Base-by-base conservation (phyloP, 768 basidiomycete genomes). In the Boletellus emodensis region DNA sequence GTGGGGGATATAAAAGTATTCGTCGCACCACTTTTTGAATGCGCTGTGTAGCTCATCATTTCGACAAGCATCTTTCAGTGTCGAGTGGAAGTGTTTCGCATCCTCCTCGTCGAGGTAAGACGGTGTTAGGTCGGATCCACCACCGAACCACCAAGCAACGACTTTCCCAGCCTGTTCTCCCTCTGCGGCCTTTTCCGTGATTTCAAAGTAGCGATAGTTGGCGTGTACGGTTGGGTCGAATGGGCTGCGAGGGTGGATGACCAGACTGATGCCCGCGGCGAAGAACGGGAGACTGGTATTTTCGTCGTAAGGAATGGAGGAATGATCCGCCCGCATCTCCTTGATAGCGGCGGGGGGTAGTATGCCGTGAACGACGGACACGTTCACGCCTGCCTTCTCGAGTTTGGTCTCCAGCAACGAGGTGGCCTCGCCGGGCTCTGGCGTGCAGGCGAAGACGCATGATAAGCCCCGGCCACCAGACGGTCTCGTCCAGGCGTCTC, bases 111-210 rank as follows among this genome's bases (percentile, higher is more conserved):
- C 91, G 15, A 98, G 80, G 68, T 97, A 97, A 4, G 87, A 85
- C 1, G 95, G 95, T 0, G 96, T 99, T 30, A 98, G 78, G 66
- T 99, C 95, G 7, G 83, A 85, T 7, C 95, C 95, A 32, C 96
- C 96, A 17, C 96, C 95, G 63, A 98, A 99, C 96, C 95, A 99
- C 94, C 94, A 97, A 24, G 93, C 85, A 37, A 94, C 71, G 17
- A 90, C 70, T 56, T 80, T 77, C 8, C 79, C 76, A 22, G 71
- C 63, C 46, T 65, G 64, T 3, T 70, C 70, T 34, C 69, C 68
- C 20, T 62, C 64, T 4, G 56, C 55, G 1, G 59, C 59, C 38
- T 73, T 71, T 55, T 87, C 81, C 3, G 84, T 85, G 56, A 96
- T 82, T 69, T 98, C 95, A 63, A 99, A 99, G 70, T 97, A 98